phyloP scores from a whole-genome alignment of 805 yeast genomes.

The Lipomyces oligophaga region DNA sequence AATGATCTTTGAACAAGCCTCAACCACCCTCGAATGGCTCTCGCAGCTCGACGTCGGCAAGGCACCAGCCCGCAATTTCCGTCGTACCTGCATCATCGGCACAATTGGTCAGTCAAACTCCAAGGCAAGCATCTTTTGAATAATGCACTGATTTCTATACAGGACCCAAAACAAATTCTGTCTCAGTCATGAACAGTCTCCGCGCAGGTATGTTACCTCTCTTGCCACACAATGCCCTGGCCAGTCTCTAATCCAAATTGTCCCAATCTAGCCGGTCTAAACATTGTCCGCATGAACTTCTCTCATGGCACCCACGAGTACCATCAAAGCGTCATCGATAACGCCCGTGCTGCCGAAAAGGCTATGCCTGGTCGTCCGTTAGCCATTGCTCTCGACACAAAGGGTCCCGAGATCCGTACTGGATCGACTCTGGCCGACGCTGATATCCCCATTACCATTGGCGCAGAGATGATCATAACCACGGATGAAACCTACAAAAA shows the following conservation, averaged over 20 bases:
- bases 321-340: conserved; percentile 95
- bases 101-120: conserved; percentile 60
- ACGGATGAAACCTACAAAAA: conserved; percentile 78
- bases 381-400: conserved; percentile 97
- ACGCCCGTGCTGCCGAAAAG: conserved; percentile 90
- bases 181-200: conserved; percentile 75
- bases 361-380: conserved; percentile 91
- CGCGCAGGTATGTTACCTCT: conserved; percentile 51
- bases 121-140: neutral
- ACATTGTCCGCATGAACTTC: conserved; percentile 98
- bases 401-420: conserved; percentile 99
- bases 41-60: conserved; percentile 66
- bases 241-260: neutral
- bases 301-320: conserved; percentile 97
- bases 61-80: conserved; percentile 72
- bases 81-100: conserved; percentile 96
- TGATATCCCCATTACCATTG: conserved; percentile 79
- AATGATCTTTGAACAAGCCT: conserved; percentile 28
- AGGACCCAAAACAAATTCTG: conserved; percentile 91
- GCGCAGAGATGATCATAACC: conserved; percentile 89
- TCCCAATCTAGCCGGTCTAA: conserved; percentile 71
- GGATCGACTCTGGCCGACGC: conserved; percentile 80
- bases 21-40: conserved; percentile 66
- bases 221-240: conserved; percentile 1
- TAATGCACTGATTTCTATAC: neutral